Conservation (phyloP, 371 early-diverging fungal species). For the Saksenaea oblongispora region DNA sequence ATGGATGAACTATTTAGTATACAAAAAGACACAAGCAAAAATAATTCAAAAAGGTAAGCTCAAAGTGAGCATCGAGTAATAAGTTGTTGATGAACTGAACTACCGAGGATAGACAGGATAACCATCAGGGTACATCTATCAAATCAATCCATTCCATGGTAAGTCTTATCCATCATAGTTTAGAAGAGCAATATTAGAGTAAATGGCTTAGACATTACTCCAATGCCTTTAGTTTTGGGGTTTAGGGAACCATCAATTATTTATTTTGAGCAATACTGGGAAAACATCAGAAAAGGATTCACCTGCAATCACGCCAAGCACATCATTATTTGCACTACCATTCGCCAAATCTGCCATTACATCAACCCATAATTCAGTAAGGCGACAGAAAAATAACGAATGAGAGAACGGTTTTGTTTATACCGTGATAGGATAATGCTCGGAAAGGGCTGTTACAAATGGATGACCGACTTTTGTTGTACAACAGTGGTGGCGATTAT, state of each 20-base stretch:
- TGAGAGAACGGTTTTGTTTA: background rate
- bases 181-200: background rate
- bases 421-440: conserved; percentile 61
- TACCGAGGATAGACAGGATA: conserved; percentile 7
- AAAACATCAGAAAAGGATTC: conserved; percentile 2
- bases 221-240: conserved; percentile 71
- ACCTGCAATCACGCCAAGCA: background rate
- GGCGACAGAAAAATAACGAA: conserved; percentile 1
- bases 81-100: background rate
- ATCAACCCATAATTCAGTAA: conserved; percentile 59
- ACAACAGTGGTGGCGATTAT: conserved; percentile 61
- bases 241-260: conserved; percentile 69
- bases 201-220: background rate
- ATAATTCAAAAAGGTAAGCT: conserved; percentile 9
- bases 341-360: conserved; percentile 71
- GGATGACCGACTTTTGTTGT: conserved; percentile 75
- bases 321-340: conserved; percentile 63
- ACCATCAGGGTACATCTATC: conserved; percentile 58
- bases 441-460: conserved; percentile 65
- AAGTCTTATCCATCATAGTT: conserved; percentile 14
- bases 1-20: conserved; percentile 34
- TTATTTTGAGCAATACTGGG: conserved; percentile 36
- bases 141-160: conserved; percentile 63
- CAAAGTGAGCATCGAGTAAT: background rate
- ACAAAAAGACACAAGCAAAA: conserved; percentile 8